phyloP scores from a whole-genome alignment of 225 moss, liverwort and hornwort species.

The Rhytidiadelphus loreus region DNA sequence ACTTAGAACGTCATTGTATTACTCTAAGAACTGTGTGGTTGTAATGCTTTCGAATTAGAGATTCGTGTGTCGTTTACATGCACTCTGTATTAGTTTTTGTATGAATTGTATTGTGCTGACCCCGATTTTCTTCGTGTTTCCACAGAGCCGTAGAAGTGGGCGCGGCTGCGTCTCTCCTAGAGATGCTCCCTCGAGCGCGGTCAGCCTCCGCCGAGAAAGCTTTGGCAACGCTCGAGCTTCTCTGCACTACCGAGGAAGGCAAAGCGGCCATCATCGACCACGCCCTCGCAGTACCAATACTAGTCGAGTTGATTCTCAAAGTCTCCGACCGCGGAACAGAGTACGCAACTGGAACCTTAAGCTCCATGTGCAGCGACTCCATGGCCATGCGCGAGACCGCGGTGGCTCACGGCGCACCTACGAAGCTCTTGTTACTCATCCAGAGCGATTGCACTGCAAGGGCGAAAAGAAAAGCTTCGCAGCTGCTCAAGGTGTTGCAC shows the following conservation, averaged over 20 bases:
- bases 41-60: neutral
- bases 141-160: conserved; percentile 41
- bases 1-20: neutral
- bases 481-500: conserved; percentile 63
- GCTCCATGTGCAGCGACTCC: conserved; percentile 33
- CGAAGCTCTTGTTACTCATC: conserved; percentile 41
- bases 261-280: conserved; percentile 35
- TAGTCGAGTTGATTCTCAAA: conserved; percentile 44
- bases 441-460: conserved; percentile 72
- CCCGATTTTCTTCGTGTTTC: neutral
- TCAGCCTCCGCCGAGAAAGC: conserved; percentile 50
- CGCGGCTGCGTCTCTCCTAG: conserved; percentile 25
- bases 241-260: conserved; percentile 40
- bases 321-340: conserved; percentile 50
- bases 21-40: neutral
- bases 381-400: conserved; percentile 28
- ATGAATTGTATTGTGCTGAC: neutral
- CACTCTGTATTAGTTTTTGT: too few species aligned
- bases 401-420: conserved; percentile 38
- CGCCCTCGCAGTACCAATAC: conserved; percentile 36
- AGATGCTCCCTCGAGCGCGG: conserved; percentile 35
- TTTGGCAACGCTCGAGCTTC: conserved; percentile 36
- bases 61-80: neutral
- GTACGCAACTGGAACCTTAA: conserved; percentile 40
- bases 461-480: conserved; percentile 61